These are phyloP conservation scores for Pestalotiopsis sp. DNA, from an alignment of 2,329 filamentous ascomycete species.

Conservation along the genomic window DNA sequence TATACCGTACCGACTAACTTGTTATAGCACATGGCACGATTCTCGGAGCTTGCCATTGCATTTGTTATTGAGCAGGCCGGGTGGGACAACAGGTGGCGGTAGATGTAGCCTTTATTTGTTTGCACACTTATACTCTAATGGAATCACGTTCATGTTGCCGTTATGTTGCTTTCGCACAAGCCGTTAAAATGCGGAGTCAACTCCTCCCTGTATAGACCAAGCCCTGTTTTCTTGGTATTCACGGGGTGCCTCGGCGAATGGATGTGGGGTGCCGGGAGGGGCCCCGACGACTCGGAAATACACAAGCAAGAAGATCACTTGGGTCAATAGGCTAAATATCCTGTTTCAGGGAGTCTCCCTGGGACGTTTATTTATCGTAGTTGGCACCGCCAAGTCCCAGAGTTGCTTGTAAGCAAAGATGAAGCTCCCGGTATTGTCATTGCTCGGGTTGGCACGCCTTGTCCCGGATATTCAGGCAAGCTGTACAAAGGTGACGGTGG, in stretches of 20 bases:
- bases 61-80: slow-evolving; percentile 41
- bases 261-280: background rate
- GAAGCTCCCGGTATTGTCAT: background rate
- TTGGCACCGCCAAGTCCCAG: background rate
- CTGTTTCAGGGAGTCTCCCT: background rate
- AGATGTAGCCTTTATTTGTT: background rate
- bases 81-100: slow-evolving; percentile 42
- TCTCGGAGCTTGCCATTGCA: slow-evolving; percentile 41
- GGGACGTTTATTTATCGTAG: background rate
- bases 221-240: no score
- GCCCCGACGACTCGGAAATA: background rate
- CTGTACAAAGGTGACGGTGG: background rate
- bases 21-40: slow-evolving; percentile 41
- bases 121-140: no score
- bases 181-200: no score
- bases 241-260: background rate
- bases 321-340: background rate
- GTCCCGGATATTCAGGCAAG: rapidly evolving
- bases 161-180: no score
- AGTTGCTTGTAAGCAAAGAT: background rate
- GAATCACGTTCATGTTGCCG: no score
- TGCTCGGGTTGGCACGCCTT: background rate
- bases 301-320: background rate
- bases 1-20: slow-evolving; percentile 13
- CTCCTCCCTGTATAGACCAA: no score